Percentiles rank a stretch among this genome's conserved stretches.
Conservation (phyloP, 345 rosid genomes). For the Eucalyptus pauciflora region DNA sequence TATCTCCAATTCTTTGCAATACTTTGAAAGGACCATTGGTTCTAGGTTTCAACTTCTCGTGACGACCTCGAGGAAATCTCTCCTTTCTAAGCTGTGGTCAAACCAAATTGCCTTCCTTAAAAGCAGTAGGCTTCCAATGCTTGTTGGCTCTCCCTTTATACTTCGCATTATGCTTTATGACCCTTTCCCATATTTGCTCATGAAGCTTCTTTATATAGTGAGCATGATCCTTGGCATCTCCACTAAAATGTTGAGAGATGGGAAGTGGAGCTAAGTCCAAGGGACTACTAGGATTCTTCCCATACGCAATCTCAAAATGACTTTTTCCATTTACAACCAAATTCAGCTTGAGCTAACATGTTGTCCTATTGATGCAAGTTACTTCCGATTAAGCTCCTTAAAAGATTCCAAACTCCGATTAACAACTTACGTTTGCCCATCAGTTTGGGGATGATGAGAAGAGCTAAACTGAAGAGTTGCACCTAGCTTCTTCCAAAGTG, state of each 20-base stretch:
- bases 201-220: not conserved
- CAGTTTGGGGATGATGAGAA: not conserved
- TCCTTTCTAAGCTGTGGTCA: not conserved
- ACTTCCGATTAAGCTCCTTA: not conserved
- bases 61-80: not conserved
- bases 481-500: not conserved
- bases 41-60: not conserved
- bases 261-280: not conserved
- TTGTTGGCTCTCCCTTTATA: not conserved
- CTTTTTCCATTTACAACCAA: not conserved
- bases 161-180: not conserved
- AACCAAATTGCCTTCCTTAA: not conserved
- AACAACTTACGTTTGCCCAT: not conserved
- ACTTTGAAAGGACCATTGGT: not conserved
- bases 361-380: not conserved
- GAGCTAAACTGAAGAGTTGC: not conserved
- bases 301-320: not conserved
- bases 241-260: not conserved
- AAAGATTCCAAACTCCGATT: not conserved
- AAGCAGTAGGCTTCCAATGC: rapidly evolving
- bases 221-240: not conserved
- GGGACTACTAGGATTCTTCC: not conserved
- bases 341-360: not conserved
- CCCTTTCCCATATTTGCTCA: not conserved
- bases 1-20: not conserved